Base-by-base conservation (phyloP, 257 asterid genomes). In the Knoxia roxburghii region DNA sequence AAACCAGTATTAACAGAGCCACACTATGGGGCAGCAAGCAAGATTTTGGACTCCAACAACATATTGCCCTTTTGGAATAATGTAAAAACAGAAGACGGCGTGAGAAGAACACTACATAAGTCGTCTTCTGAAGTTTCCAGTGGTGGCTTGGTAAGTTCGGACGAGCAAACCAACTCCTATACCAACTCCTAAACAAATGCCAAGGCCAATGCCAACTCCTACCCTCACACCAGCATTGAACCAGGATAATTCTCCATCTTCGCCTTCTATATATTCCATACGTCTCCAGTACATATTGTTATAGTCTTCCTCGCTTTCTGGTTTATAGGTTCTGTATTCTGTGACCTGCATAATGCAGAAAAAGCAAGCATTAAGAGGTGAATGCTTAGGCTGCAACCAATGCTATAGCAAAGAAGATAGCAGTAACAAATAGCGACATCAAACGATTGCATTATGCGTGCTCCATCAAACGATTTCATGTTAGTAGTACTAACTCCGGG, bases 191-290 rank as follows among this genome's bases (percentile, higher is more conserved):
- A 87, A 72, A 64, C 89, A 87, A 52, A 85, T 73, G 33, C 89
- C 89, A 15, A 87, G 95, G 68, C 92, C 90, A 46, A 87, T 81
- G 27, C 95, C 95, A 13, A 87, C 92, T 10, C 95, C 95, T 37
- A 87, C 95, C 53, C 92, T 73, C n/a, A 87, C 91, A 27, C 95
- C 95, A 17, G 91, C 89, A 69, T 85, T 85, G 77, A 87, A 85
- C 95, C 95, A 83, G 45, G 91, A 81, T 32, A 85, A 76, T 72
- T 87, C 92, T 30, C 89, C 91, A 29, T 85, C 91, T 82, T 85
- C 91, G 3, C 84, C 83, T 35, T 84, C 85, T 17, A 77, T 24
- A 63, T 81, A 76, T 24, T 73, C 80, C 35, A 65, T 33, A 26
- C 49, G 43, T 74, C 83, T 58, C 85, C 89, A 79, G 71, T 79